These are phyloP conservation scores for Cladosporium cucumerinum DNA, from an alignment of 2,329 filamentous ascomycete species.

Conservation along the genomic window DNA sequence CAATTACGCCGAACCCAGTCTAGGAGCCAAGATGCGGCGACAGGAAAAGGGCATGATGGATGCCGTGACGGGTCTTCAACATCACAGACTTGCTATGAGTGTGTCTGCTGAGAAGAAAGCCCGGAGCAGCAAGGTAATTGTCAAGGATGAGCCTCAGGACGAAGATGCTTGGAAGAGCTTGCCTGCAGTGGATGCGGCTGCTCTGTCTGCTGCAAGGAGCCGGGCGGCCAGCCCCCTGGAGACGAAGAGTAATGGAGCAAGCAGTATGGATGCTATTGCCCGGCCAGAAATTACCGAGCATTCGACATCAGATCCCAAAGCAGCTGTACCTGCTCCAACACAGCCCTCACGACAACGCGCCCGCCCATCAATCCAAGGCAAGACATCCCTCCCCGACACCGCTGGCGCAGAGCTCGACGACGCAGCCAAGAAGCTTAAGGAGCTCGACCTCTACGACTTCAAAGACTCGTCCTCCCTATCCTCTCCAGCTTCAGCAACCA, in stretches of 20 bases:
- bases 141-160: slow-evolving; percentile 30
- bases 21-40: slow-evolving; percentile 49
- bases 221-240: neutral
- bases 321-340: neutral
- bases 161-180: slow-evolving; percentile 24
- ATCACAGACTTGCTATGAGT: slow-evolving; percentile 30
- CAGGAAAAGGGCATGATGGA: slow-evolving; percentile 47
- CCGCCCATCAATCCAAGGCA: neutral
- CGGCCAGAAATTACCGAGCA: neutral
- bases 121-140: slow-evolving; percentile 17
- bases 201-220: neutral
- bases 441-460: slow-evolving; percentile 35
- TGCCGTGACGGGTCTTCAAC: slow-evolving; percentile 38
- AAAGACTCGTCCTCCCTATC: slow-evolving; percentile 29
- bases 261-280: neutral
- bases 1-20: slow-evolving; percentile 49
- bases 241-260: neutral
- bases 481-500: slow-evolving; percentile 6
- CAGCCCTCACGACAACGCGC: neutral
- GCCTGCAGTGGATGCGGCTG: slow-evolving; percentile 7
- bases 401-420: slow-evolving; percentile 20
- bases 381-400: neutral
- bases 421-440: slow-evolving; percentile 27
- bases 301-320: neutral
- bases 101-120: slow-evolving; percentile 19